Percentiles rank a stretch among this genome's conserved stretches.
Conservation (phyloP, 805 yeast species). For the Candida corydali region DNA sequence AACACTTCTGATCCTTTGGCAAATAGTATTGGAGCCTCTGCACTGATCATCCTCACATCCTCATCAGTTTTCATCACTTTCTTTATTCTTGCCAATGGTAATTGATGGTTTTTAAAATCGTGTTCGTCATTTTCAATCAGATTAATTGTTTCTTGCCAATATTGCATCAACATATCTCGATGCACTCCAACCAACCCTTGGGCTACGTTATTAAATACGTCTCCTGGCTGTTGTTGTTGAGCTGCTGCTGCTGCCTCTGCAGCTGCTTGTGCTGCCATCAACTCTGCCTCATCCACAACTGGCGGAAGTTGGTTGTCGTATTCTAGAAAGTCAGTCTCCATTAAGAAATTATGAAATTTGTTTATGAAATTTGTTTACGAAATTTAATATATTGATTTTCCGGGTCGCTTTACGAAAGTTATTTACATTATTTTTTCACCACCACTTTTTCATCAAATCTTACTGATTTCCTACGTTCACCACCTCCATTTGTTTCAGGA, state of each 20-base stretch:
- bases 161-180: constrained; percentile 86
- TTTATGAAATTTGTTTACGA: background rate
- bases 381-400: too few species aligned
- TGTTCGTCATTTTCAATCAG: constrained; percentile 84
- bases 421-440: constrained; percentile 4
- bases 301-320: constrained; percentile 6
- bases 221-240: constrained; percentile 47
- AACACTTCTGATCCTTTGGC: constrained; percentile 98
- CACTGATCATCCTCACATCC: constrained; percentile 95
- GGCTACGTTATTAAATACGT: constrained; percentile 84
- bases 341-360: background rate
- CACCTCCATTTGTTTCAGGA: constrained; percentile 22
- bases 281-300: constrained; percentile 40
- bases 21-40: constrained; percentile 95
- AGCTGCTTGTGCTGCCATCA: constrained; percentile 43
- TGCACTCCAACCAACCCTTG: constrained; percentile 84
- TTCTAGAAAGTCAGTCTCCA: constrained; percentile 7
- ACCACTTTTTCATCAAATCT: constrained; percentile 59
- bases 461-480: constrained; percentile 58
- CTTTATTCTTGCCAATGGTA: constrained; percentile 93
- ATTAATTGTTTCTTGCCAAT: constrained; percentile 96
- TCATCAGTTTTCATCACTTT: constrained; percentile 98
- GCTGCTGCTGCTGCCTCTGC: constrained; percentile 46
- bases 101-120: constrained; percentile 88
- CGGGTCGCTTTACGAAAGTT: constrained; percentile 1